These are phyloP conservation scores for Colletotrichum sp. DNA, from an alignment of 2,329 filamentous ascomycete genomes.

Conservation along the genomic window DNA sequence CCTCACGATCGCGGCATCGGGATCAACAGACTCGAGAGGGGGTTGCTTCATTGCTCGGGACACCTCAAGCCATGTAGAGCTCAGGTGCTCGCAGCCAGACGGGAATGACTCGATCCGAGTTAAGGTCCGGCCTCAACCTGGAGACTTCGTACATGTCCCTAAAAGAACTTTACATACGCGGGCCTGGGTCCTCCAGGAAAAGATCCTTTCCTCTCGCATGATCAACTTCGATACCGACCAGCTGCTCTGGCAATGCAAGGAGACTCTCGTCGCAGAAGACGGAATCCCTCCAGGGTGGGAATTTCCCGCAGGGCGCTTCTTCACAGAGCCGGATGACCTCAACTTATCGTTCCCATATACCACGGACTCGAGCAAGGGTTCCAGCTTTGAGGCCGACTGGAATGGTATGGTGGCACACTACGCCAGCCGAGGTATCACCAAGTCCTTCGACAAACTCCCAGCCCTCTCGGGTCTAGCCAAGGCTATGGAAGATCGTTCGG, in stretches of 20 bases:
- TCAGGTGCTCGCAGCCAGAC: neutral
- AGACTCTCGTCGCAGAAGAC: neutral
- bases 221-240: neutral
- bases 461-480: too few species aligned
- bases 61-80: neutral
- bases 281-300: neutral
- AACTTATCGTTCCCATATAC: too few species aligned
- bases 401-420: too few species aligned
- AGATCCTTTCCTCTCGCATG: neutral
- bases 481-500: too few species aligned
- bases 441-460: too few species aligned
- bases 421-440: too few species aligned
- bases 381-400: too few species aligned
- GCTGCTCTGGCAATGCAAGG: neutral
- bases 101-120: neutral
- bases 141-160: neutral
- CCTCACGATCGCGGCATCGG: neutral
- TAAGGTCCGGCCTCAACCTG: neutral
- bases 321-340: too few species aligned
- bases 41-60: neutral
- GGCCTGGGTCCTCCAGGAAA: neutral
- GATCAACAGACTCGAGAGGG: neutral
- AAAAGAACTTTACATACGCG: neutral
- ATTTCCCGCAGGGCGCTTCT: too few species aligned
- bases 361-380: too few species aligned